Percentiles rank a stretch among this genome's conserved stretches.
These are phyloP conservation scores for Paramecium caudatum DNA, from an alignment of 73 alveolate species.

Conservation along the genomic window DNA sequence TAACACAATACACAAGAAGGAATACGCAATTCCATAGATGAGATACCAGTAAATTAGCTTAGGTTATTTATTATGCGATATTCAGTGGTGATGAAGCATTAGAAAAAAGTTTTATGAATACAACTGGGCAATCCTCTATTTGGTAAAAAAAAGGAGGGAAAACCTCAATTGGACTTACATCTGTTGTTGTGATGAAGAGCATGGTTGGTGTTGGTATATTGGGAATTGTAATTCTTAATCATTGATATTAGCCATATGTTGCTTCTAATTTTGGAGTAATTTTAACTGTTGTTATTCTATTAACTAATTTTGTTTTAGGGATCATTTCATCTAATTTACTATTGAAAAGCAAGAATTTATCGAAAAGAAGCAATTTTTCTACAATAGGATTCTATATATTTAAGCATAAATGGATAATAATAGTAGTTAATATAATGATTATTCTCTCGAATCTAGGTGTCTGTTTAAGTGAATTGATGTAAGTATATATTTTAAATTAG, in stretches of 20 bases:
- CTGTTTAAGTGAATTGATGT: slow-evolving; percentile 46
- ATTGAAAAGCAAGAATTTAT: slow-evolving; percentile 34
- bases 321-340: neutral
- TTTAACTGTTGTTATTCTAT: neutral
- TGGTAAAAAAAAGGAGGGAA: neutral
- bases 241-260: slow-evolving; percentile 23
- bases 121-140: slow-evolving; percentile 11
- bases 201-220: slow-evolving; percentile 66
- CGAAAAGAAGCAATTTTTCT: slow-evolving; percentile 45
- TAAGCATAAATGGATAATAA: slow-evolving; percentile 38
- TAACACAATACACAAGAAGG: neutral
- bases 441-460: slow-evolving; percentile 40
- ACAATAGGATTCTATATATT: slow-evolving; percentile 46
- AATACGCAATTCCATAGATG: neutral
- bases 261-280: slow-evolving; percentile 4
- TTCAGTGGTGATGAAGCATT: slow-evolving; percentile 63
- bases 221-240: neutral
- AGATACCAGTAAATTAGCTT: slow-evolving; percentile 5
- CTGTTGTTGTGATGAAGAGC: slow-evolving; percentile 23
- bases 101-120: slow-evolving; percentile 42
- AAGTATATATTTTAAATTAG: neutral
- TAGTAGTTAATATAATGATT: slow-evolving; percentile 20
- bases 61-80: neutral
- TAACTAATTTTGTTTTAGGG: neutral
- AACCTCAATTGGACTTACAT: slow-evolving; percentile 1